phyloP scores from a whole-genome alignment of 1,284 basidiomycete genomes.

The Ustilago nuda region DNA sequence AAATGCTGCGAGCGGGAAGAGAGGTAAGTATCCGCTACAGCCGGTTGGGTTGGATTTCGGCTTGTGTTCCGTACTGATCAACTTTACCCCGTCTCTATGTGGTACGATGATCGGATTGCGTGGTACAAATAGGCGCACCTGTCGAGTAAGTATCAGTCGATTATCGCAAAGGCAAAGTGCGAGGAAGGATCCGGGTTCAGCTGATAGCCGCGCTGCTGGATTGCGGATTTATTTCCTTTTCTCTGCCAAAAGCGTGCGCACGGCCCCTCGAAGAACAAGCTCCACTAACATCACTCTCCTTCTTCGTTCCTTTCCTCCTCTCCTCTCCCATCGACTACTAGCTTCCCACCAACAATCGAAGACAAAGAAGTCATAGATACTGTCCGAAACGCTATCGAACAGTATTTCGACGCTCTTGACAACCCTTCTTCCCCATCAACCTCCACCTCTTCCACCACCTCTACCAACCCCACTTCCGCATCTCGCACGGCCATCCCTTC shows the following conservation, averaged over 20 bases:
- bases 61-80: neutral
- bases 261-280: neutral
- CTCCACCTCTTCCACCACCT: neutral
- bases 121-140: conserved; percentile 27
- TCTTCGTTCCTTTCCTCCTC: neutral
- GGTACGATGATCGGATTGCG: neutral
- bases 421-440: neutral
- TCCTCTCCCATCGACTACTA: neutral
- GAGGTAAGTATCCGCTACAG: conserved; percentile 25
- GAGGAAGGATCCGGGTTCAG: neutral
- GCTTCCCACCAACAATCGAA: conserved; percentile 55
- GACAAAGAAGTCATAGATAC: conserved; percentile 54
- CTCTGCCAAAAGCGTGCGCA: conserved; percentile 2
- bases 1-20: conserved; percentile 52
- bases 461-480: neutral
- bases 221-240: conserved; percentile 6
- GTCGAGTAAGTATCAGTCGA: conserved; percentile 40
- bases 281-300: conserved; percentile 9
- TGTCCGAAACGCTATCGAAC: conserved; percentile 45
- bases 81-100: neutral
- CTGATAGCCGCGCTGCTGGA: conserved; percentile 1
- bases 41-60: no score
- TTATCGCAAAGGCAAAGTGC: neutral
- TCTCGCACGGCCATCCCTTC: conserved; percentile 1
- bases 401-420: conserved; percentile 49